Conservation (phyloP, 23 red algal genomes). For the Gracilaria caudata region DNA sequence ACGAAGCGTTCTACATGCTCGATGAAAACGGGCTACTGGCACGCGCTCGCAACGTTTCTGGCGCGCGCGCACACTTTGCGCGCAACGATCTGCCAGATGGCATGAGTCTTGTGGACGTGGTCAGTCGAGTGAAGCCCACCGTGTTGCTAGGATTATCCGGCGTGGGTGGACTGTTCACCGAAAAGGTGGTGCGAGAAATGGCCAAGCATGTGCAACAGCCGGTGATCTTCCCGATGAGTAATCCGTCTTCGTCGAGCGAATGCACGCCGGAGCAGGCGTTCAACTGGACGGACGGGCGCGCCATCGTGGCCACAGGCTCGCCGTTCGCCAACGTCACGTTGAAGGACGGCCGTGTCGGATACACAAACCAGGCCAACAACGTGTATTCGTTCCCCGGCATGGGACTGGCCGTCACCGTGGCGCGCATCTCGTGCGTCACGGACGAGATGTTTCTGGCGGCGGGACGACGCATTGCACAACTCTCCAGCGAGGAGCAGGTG, state of each 20-base stretch:
- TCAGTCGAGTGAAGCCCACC: conserved; percentile 76
- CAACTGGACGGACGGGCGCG: conserved; percentile 77
- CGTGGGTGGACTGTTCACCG: conserved; percentile 79
- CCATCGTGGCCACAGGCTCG: conserved; percentile 91
- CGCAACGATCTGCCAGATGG: conserved; percentile 50
- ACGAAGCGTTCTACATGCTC: conserved; percentile 56
- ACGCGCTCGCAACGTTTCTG: not conserved
- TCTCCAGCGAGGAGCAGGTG: conserved; percentile 62
- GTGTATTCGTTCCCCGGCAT: conserved; percentile 92
- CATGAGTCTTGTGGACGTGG: conserved; percentile 73
- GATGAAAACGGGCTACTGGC: conserved; percentile 70
- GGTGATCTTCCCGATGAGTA: conserved; percentile 94
- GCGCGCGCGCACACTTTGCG: conserved; percentile 16
- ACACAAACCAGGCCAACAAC: conserved; percentile 95
- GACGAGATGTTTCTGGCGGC: conserved; percentile 97
- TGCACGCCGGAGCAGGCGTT: conserved; percentile 93
- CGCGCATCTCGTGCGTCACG: conserved; percentile 80
- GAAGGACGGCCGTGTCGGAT: conserved; percentile 32
- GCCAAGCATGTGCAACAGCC: conserved; percentile 66
- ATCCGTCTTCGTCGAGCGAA: conserved; percentile 82
- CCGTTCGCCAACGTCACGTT: conserved; percentile 83
- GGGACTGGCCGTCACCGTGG: conserved; percentile 75
- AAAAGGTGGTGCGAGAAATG: conserved; percentile 82
- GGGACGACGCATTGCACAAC: conserved; percentile 61
- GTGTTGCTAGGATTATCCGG: conserved; percentile 92